A percentile compares a stretch with the other conserved stretches of the same genome.
phyloP scores from a whole-genome alignment of 805 yeast genomes.

The Clavispora fructus region DNA sequence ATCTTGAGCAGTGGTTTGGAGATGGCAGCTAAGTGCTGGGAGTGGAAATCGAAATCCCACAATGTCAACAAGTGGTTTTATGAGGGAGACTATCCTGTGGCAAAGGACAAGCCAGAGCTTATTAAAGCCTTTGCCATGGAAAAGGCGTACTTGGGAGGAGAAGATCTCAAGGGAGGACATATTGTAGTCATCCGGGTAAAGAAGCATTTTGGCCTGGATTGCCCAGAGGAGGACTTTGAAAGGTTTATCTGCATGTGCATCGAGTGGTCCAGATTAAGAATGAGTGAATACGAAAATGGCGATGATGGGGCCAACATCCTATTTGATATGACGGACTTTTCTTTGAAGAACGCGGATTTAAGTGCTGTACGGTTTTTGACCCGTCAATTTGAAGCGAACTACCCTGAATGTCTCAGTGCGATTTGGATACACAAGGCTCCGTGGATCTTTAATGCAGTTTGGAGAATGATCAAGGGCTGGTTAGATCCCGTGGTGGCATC shows the following conservation, averaged over 20 bases:
- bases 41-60: conserved; percentile 12
- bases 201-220: conserved; percentile 19
- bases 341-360: conserved; percentile 91
- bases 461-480: conserved; percentile 93
- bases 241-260: conserved; percentile 14
- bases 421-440: conserved; percentile 91
- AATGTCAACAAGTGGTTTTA: conserved; percentile 21
- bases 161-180: conserved; percentile 13
- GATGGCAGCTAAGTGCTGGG: conserved; percentile 12
- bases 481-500: conserved; percentile 94
- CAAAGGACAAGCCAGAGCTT: conserved; percentile 12
- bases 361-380: conserved; percentile 85
- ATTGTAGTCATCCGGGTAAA: conserved; percentile 16
- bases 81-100: conserved; percentile 12
- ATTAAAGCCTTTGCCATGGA: conserved; percentile 13
- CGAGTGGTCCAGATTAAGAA: conserved; percentile 41
- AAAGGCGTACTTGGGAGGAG: conserved; percentile 13
- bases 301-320: conserved; percentile 44
- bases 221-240: conserved; percentile 19
- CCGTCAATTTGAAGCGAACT: conserved; percentile 89
- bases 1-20: conserved; percentile 8
- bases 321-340: conserved; percentile 85
- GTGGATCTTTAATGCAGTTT: conserved; percentile 91
- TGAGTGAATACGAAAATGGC: conserved; percentile 9
- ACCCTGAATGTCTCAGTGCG: conserved; percentile 87